phyloP scores from a whole-genome alignment of 768 basidiomycete genomes.

The Nidularia sp. region DNA sequence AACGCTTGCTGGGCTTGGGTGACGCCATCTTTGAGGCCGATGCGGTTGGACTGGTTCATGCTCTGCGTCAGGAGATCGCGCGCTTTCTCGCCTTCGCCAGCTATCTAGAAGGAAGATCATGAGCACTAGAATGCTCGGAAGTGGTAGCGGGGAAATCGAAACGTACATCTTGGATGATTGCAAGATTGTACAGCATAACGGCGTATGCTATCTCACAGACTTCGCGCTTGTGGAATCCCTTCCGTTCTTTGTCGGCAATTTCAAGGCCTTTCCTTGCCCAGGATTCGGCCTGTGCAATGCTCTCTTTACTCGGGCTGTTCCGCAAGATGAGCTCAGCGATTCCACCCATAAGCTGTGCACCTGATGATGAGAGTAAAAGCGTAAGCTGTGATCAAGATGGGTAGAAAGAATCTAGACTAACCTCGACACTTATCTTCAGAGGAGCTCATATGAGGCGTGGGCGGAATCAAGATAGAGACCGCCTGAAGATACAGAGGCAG shows the following conservation, averaged over 20 bases:
- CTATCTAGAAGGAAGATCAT: slow-evolving; percentile 20
- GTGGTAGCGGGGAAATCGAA: no score
- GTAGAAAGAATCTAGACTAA: slow-evolving; percentile 13
- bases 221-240: slow-evolving; percentile 15
- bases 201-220: slow-evolving; percentile 54
- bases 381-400: neutral
- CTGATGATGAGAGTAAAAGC: slow-evolving; percentile 15
- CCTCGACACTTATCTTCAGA: slow-evolving; percentile 60
- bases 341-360: slow-evolving; percentile 43
- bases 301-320: slow-evolving; percentile 21
- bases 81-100: slow-evolving; percentile 30
- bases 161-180: slow-evolving; percentile 47
- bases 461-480: slow-evolving; percentile 55
- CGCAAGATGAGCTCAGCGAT: slow-evolving; percentile 40
- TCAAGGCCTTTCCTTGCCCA: slow-evolving; percentile 52
- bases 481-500: slow-evolving; percentile 65
- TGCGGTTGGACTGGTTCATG: slow-evolving; percentile 29
- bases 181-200: slow-evolving; percentile 59
- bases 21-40: slow-evolving; percentile 29
- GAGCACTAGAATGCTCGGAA: neutral
- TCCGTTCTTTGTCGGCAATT: slow-evolving; percentile 21
- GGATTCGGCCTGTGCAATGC: slow-evolving; percentile 45
- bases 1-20: slow-evolving; percentile 25
- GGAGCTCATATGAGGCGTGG: slow-evolving; percentile 26
- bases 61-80: slow-evolving; percentile 24